These are phyloP conservation scores for Ananas comosus DNA, from an alignment of 176 grass and related monocot genomes.

Conservation along the genomic window DNA sequence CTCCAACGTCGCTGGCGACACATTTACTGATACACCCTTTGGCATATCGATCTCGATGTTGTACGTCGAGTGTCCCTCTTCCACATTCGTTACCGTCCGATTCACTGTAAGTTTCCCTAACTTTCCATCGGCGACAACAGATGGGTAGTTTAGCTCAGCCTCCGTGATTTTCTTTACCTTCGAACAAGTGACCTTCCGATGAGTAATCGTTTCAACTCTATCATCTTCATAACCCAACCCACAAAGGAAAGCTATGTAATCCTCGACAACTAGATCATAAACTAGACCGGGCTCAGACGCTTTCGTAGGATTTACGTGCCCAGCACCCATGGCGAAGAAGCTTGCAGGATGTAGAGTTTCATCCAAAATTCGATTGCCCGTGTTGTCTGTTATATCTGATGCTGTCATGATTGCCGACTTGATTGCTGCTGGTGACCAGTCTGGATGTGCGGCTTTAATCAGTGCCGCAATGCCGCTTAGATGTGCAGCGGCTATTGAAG, in stretches of 20 bases:
- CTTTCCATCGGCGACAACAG: neutral
- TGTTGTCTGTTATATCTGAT: neutral
- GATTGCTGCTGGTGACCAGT: neutral
- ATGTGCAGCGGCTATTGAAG: neutral
- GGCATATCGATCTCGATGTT: conserved; percentile 2
- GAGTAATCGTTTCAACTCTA: neutral
- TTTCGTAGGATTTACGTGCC: neutral
- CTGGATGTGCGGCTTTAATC: neutral
- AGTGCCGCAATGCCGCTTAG: neutral
- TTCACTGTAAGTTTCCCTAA: neutral
- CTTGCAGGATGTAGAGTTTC: neutral
- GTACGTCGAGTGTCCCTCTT: conserved; percentile 5
- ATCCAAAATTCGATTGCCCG: neutral
- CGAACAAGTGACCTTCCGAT: conserved; percentile 1
- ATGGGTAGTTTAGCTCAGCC: conserved; percentile 29
- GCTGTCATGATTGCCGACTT: neutral
- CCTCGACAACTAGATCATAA: conserved; percentile 11
- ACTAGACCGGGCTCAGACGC: conserved; percentile 8
- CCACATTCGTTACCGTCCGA: conserved; percentile 31
- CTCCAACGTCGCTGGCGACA: conserved; percentile 3
- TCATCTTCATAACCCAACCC: conserved; percentile 1
- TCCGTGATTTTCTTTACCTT: conserved; percentile 14
- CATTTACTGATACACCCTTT: conserved; percentile 2
- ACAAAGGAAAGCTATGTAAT: conserved; percentile 21
- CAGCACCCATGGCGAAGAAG: neutral